Percentiles rank a stretch among this genome's conserved stretches.
These are phyloP conservation scores for Ophiostoma ulmi DNA, from an alignment of 2,329 filamentous ascomycete species.

Conservation along the genomic window DNA sequence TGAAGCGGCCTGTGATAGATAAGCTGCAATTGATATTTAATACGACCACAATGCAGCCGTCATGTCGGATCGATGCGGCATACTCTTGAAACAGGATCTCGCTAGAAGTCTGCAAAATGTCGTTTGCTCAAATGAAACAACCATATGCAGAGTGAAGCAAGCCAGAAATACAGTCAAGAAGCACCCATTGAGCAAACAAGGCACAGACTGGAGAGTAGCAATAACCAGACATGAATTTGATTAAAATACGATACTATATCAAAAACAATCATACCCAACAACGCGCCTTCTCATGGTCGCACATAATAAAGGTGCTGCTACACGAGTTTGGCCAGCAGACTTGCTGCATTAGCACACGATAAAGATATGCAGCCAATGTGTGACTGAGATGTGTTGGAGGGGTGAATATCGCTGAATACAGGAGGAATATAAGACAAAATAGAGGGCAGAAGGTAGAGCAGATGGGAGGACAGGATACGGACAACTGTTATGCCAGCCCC, in stretches of 20 bases:
- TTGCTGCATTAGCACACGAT: conserved; percentile 14
- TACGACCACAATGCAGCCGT: too few species aligned
- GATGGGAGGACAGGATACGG: not conserved
- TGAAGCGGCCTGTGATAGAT: not conserved
- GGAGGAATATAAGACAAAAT: not conserved
- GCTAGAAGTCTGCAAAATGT: too few species aligned
- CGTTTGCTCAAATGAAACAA: too few species aligned
- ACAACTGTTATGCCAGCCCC: too few species aligned
- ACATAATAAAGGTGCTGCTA: not conserved
- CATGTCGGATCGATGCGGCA: not conserved
- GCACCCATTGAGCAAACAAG: too few species aligned
- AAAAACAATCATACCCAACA: not conserved
- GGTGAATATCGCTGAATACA: not conserved
- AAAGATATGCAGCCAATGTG: conserved; percentile 15
- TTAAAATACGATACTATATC: not conserved
- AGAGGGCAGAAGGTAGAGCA: not conserved
- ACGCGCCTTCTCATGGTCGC: not conserved
- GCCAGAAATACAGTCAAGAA: too few species aligned
- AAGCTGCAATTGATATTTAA: not conserved
- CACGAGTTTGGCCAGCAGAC: conserved; percentile 13
- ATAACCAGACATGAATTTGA: too few species aligned
- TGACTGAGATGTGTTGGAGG: conserved; percentile 5
- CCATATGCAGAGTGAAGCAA: too few species aligned
- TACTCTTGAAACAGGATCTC: not conserved
- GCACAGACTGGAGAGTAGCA: too few species aligned